phyloP scores from a whole-genome alignment of 1,139 yeast genomes.

The Kurtzmaniella quercitrusa region DNA sequence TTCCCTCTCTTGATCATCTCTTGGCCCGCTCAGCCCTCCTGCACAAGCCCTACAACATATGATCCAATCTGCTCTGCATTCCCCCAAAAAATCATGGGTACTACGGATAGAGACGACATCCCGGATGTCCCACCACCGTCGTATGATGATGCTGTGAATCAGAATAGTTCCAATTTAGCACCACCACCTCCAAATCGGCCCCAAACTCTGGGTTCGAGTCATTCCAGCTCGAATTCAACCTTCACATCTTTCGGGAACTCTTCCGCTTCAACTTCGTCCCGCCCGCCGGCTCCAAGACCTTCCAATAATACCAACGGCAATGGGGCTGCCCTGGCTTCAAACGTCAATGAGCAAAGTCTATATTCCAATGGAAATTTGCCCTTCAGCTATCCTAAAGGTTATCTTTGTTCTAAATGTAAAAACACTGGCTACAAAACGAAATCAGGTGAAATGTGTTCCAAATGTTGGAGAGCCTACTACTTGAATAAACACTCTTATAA shows the following conservation, averaged over 20 bases:
- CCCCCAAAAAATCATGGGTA: not conserved
- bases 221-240: not conserved
- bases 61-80: not conserved
- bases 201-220: not conserved
- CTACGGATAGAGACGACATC: not conserved
- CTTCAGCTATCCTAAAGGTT: conserved; percentile 42
- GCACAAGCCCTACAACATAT: not conserved
- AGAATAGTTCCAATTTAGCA: not conserved
- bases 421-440: conserved; percentile 36
- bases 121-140: conserved; percentile 17
- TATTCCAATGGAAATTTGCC: conserved; percentile 36
- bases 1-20: no score
- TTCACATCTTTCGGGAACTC: not conserved
- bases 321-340: conserved; percentile 7
- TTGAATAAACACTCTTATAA: conserved; percentile 29
- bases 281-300: not conserved
- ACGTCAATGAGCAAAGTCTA: conserved; percentile 9
- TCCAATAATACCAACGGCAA: not conserved
- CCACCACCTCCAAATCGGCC: conserved; percentile 6
- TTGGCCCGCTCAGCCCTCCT: not conserved
- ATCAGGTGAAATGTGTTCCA: conserved; percentile 27
- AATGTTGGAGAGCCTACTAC: conserved; percentile 35
- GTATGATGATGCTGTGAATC: conserved; percentile 16
- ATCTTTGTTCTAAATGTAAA: conserved; percentile 35
- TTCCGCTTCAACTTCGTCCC: not conserved